phyloP scores from a whole-genome alignment of 306 rosid species.

The Comarum palustre region DNA sequence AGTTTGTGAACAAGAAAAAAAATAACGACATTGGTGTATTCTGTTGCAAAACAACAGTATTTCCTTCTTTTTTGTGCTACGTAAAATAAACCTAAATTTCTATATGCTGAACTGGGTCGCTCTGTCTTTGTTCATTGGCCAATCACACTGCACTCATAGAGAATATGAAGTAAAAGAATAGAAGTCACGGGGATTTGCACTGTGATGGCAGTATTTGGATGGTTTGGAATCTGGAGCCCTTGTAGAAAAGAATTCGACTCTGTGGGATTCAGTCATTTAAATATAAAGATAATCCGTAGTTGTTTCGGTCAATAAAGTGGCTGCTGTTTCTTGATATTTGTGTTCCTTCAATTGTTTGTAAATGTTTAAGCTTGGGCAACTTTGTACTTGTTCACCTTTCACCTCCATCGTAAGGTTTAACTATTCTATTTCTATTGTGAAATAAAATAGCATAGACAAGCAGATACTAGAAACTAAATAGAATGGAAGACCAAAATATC shows the following conservation, averaged over 20 bases:
- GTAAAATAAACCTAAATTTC: neutral
- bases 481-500: neutral
- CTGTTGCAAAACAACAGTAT: neutral
- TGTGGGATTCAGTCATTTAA: neutral
- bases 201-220: neutral
- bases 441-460: neutral
- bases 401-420: neutral
- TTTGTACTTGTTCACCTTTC: neutral
- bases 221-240: neutral
- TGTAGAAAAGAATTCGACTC: neutral
- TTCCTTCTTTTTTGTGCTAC: neutral
- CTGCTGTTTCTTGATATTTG: neutral
- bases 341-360: neutral
- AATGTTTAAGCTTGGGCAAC: neutral
- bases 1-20: neutral
- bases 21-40: neutral
- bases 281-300: neutral
- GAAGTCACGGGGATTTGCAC: neutral
- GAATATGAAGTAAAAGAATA: neutral
- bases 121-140: neutral
- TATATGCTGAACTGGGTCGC: neutral
- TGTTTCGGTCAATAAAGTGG: neutral
- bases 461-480: neutral
- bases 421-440: neutral
- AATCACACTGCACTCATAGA: neutral